Conservation (phyloP, 257 asterid genomes). For the Apocynum venetum region DNA sequence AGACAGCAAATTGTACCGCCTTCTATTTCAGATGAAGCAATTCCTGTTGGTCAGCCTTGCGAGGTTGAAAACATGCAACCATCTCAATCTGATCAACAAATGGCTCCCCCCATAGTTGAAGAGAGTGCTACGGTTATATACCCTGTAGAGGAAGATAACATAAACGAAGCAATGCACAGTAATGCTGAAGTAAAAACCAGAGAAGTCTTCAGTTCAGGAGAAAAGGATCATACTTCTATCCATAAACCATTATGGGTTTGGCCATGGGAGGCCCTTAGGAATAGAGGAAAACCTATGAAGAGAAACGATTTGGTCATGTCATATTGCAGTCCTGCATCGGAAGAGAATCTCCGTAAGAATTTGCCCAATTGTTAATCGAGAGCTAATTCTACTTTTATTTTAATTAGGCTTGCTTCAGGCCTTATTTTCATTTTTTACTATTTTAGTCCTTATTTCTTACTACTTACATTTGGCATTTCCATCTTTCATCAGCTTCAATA, state of each 20-base stretch:
- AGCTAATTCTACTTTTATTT: too few species aligned
- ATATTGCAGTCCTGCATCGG: too few species aligned
- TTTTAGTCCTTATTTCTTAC: background rate
- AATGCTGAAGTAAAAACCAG: background rate
- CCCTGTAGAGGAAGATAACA: background rate
- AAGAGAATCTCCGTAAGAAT: too few species aligned
- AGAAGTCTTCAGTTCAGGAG: background rate
- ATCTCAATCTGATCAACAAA: background rate
- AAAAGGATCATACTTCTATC: background rate
- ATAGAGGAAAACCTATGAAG: conserved; percentile 6
- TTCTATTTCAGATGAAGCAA: background rate
- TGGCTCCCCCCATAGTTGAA: background rate
- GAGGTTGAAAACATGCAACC: background rate
- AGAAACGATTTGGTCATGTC: background rate
- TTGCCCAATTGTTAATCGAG: too few species aligned
- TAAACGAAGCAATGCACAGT: background rate
- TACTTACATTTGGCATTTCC: conserved; percentile 13
- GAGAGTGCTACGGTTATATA: background rate
- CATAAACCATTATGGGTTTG: background rate
- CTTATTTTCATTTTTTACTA: conserved; percentile 10
- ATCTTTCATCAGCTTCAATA: conserved; percentile 41
- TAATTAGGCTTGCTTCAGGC: too few species aligned
- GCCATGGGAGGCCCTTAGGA: background rate
- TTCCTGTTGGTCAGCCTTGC: background rate
- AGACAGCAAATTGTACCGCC: background rate